A percentile compares a stretch with the other conserved stretches of the same genome.
phyloP scores from a whole-genome alignment of 306 rosid genomes.

The Bauhinia variegata region DNA sequence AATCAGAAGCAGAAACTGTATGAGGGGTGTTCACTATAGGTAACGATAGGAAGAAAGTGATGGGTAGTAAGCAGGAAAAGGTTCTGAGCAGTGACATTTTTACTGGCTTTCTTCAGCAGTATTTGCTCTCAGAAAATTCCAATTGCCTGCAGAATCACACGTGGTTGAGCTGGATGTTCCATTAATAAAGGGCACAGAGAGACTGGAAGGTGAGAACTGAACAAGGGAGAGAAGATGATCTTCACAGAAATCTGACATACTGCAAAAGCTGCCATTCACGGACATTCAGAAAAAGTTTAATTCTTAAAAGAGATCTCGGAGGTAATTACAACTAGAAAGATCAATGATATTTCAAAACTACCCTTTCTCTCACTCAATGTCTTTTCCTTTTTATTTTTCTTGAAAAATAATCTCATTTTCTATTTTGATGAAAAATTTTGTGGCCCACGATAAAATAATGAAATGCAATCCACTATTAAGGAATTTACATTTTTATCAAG shows the following conservation, averaged over 20 bases:
- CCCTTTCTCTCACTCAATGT: neutral
- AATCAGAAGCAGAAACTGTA: neutral
- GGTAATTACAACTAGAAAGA: neutral
- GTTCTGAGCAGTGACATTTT: constrained; percentile 32
- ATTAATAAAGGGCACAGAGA: neutral
- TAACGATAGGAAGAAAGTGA: constrained; percentile 31
- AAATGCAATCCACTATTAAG: too few relatives aligned
- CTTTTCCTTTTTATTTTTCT: neutral
- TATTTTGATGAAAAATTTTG: constrained; percentile 2
- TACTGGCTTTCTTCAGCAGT: neutral
- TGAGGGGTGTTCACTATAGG: neutral
- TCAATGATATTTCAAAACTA: neutral
- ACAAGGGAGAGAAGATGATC: neutral
- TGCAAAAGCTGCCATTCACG: constrained; percentile 38
- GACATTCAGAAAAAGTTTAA: constrained; percentile 6
- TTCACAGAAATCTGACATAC: constrained; percentile 17
- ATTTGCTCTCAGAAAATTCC: constrained; percentile 26
- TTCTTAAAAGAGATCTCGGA: neutral
- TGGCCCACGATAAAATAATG: neutral
- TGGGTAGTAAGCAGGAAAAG: neutral
- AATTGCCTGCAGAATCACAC: constrained; percentile 19
- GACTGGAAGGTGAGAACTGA: neutral
- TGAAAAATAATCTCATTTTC: neutral
- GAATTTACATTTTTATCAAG: too few relatives aligned
- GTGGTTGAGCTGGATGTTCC: neutral